Conservation (phyloP, 352 stramenopile species). For the Globisporangium cederbergense region DNA sequence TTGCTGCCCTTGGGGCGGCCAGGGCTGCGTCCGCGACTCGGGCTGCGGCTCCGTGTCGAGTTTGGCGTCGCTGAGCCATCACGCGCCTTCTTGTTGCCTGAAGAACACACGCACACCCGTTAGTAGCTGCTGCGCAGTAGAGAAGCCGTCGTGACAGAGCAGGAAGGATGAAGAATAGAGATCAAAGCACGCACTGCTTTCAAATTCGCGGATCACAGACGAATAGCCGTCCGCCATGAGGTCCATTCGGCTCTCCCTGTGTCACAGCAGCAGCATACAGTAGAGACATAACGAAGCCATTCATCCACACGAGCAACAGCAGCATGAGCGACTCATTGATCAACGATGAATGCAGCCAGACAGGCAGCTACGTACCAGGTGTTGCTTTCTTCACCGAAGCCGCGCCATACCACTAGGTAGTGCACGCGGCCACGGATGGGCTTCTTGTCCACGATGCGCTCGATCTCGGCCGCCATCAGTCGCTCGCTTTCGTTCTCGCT, state of each 20-base stretch:
- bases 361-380: slow-evolving; percentile 45
- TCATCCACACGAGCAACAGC: neutral
- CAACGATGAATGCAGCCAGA: neutral
- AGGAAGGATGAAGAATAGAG: neutral
- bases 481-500: slow-evolving; percentile 14
- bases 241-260: slow-evolving; percentile 81
- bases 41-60: slow-evolving; percentile 30
- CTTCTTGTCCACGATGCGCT: slow-evolving; percentile 81
- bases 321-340: neutral
- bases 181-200: slow-evolving; percentile 39
- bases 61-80: slow-evolving; percentile 23
- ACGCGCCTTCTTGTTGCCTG: slow-evolving; percentile 58
- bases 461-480: slow-evolving; percentile 60
- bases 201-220: slow-evolving; percentile 63
- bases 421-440: slow-evolving; percentile 76
- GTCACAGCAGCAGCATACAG: neutral
- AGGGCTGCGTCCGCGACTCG: slow-evolving; percentile 40
- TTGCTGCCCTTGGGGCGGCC: slow-evolving; percentile 24
- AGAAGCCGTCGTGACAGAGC: neutral
- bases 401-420: slow-evolving; percentile 80
- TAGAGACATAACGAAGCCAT: neutral
- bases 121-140: neutral
- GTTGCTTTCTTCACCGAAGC: slow-evolving; percentile 80
- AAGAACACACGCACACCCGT: neutral
- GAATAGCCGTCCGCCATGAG: slow-evolving; percentile 75